A percentile compares a stretch with the other conserved stretches of the same genome.
Conservation (phyloP, 306 rosid species). For the Pterocarpus macrocarpus region DNA sequence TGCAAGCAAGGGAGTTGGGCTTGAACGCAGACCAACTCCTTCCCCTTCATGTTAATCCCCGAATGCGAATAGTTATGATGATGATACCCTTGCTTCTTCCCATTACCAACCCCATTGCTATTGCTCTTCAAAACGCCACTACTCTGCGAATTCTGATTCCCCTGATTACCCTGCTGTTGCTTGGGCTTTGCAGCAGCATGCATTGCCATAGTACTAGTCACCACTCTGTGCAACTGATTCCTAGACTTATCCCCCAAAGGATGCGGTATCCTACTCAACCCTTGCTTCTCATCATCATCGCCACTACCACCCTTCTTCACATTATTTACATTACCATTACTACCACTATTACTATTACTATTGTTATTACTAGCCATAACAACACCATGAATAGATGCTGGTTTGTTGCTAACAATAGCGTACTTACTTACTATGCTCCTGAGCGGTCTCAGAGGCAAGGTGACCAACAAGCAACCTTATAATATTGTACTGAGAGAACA, state of each 20-base stretch:
- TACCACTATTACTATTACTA: no score
- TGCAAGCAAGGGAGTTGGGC: slow-evolving; percentile 95
- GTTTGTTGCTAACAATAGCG: slow-evolving; percentile 62
- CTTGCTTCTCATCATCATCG: slow-evolving; percentile 44
- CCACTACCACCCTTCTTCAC: slow-evolving; percentile 7
- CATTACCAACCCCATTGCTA: slow-evolving; percentile 39
- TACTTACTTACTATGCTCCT: slow-evolving; percentile 95
- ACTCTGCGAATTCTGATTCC: slow-evolving; percentile 29
- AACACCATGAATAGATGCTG: slow-evolving; percentile 81
- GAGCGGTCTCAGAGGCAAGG: slow-evolving; percentile 88
- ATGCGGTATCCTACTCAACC: slow-evolving; percentile 47
- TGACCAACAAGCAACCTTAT: slow-evolving; percentile 82
- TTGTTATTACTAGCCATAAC: slow-evolving; percentile 66
- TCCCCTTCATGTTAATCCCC: slow-evolving; percentile 71
- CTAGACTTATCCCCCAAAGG: slow-evolving; percentile 67
- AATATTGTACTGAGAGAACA: slow-evolving; percentile 84
- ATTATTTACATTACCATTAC: neutral
- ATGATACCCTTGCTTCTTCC: slow-evolving; percentile 52
- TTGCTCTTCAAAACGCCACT: slow-evolving; percentile 37
- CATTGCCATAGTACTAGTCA: slow-evolving; percentile 70
- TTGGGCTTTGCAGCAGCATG: slow-evolving; percentile 45
- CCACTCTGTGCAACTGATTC: slow-evolving; percentile 69
- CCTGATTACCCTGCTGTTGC: slow-evolving; percentile 43
- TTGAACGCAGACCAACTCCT: slow-evolving; percentile 88
- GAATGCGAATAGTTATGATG: slow-evolving; percentile 58